A percentile compares a stretch with the other conserved stretches of the same genome.
These are phyloP conservation scores for Bathelium albidoporum DNA, from an alignment of 495 filamentous ascomycete species.

Conservation along the genomic window DNA sequence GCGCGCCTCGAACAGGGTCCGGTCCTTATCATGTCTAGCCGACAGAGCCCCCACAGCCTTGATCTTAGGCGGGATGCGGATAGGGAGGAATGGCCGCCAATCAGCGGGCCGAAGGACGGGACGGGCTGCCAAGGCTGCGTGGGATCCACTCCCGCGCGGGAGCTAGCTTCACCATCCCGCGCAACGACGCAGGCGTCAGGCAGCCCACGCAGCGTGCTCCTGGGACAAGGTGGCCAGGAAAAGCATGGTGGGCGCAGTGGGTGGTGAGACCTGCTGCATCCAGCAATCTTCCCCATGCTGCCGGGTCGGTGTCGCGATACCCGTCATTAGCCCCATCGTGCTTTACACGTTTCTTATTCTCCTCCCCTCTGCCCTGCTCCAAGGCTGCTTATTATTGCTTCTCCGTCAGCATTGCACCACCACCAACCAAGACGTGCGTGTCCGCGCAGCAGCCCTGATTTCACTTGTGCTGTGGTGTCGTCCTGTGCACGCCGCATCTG, in stretches of 20 bases:
- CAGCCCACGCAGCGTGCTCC: background rate
- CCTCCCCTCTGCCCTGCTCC: background rate
- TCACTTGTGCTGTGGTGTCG: background rate
- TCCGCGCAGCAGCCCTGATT: background rate
- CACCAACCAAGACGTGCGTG: background rate
- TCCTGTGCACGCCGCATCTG: background rate
- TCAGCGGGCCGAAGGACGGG: background rate
- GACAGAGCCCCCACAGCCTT: background rate
- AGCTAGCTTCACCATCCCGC: conserved; percentile 1
- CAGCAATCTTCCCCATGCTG: background rate
- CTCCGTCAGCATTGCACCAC: background rate
- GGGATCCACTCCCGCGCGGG: conserved; percentile 4
- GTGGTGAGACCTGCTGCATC: background rate
- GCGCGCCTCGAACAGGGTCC: background rate
- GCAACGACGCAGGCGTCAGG: background rate
- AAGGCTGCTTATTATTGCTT: background rate
- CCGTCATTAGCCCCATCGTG: background rate
- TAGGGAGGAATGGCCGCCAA: background rate
- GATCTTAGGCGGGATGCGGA: background rate
- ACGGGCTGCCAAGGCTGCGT: background rate
- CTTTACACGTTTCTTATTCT: background rate
- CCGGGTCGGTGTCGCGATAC: background rate
- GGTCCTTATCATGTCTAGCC: background rate
- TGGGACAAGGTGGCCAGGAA: background rate
- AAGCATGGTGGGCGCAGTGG: background rate